Evolutionary conservation across 352 stramenopile genomes (phyloP), one percentile per base, ranked within the genome.

Genomic region (Peronospora tabacina): DNA sequence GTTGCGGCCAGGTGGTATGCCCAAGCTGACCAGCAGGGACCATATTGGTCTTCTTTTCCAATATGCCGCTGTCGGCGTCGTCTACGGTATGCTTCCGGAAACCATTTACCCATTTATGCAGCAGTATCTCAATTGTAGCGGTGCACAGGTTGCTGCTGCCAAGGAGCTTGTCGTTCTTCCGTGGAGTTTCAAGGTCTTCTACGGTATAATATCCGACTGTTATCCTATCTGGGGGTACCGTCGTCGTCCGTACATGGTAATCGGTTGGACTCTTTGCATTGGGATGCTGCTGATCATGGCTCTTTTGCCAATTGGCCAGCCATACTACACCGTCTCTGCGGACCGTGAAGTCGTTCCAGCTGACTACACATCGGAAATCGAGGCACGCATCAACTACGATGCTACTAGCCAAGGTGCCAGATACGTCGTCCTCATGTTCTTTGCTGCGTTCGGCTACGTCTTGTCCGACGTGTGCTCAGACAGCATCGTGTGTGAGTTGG

Each of bases 161-260:
- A 62, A 58, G n/a, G 61, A 66, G 38, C 61, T 84, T 0, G 51
- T 82, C 16, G 52, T 62, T 8, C 34, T 85, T 7, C 68, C 70
- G 1, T 85, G 73, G 73, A 82, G 66, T 49, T 79, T 82, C 55
- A 85, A 92, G 58, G 67, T 86, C 1, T 65, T 68, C 33, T 68
- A 64, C 35, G 59, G 59, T 43, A 63, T 67, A 38, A 36, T 63
- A 3, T 67, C 58, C 1, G 58, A 67, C 35, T 67, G 58, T n/a
- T 67, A 55, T 36, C 72, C 73, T 11, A 63, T 86, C 44, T 66
- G 55, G 13, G 74, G 74, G 12, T 83, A 80, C 56, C 74, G 74
- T 28, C 71, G 74, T 49, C 73, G 73, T 36, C 70, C 74, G 12
- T 85, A 73, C 53, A 82, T 85, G 67, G 36, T 83, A 12, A 54